Evolutionary conservation across 2,329 filamentous ascomycete species (phyloP).

Genomic region (Penicillium hordei): DNA sequence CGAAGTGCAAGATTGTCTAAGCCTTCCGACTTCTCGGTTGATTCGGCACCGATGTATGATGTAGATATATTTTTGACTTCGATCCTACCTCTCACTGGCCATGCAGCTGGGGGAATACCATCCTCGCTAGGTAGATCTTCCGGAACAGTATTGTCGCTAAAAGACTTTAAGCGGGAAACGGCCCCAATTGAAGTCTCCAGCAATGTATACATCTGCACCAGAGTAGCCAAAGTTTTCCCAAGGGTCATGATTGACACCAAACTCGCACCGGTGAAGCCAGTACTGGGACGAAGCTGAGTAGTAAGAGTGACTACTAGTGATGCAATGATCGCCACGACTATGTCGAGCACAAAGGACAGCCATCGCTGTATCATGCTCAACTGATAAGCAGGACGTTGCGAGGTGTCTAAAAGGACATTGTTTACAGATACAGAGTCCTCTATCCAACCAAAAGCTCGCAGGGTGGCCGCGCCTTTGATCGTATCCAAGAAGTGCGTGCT

Average conservation of each 20-base stretch:
- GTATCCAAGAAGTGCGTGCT: background rate
- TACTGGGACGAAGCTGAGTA: background rate
- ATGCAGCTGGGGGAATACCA: background rate
- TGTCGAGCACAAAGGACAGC: background rate
- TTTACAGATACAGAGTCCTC: background rate
- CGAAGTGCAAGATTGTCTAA: background rate
- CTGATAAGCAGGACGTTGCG: background rate
- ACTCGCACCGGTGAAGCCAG: background rate
- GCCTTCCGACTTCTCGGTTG: background rate
- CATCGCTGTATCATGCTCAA: background rate
- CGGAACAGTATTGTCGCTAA: background rate
- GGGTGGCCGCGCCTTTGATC: background rate
- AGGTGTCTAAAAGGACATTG: background rate
- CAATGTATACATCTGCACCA: background rate
- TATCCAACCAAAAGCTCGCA: background rate
- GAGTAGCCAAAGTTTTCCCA: background rate
- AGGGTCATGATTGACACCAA: background rate
- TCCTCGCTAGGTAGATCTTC: background rate
- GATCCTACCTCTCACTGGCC: background rate
- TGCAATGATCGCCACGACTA: background rate
- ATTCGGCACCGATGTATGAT: background rate
- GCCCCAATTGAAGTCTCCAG: background rate
- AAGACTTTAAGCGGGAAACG: background rate
- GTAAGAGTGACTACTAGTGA: background rate
- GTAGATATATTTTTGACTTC: background rate